Percentiles rank a stretch among this genome's conserved stretches.
phyloP scores from a whole-genome alignment of 371 early-diverging fungal species.

The Coemansia sp. region DNA sequence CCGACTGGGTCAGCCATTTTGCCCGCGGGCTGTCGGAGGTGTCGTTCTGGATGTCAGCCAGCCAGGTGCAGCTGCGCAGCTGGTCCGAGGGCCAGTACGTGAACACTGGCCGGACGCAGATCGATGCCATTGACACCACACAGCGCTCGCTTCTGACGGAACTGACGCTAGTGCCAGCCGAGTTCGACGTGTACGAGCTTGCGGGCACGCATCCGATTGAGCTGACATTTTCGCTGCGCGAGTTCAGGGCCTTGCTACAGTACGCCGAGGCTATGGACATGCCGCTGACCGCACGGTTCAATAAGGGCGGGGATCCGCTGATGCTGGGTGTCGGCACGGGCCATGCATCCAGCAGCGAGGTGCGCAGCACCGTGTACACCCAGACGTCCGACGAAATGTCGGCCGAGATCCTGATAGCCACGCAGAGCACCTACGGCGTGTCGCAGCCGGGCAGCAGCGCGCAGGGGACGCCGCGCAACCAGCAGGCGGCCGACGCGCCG shows the following conservation, averaged over 20 bases:
- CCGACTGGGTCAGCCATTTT: conserved; percentile 61
- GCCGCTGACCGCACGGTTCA: conserved; percentile 49
- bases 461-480: not conserved
- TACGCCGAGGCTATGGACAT: conserved; percentile 51
- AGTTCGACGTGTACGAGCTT: conserved; percentile 51
- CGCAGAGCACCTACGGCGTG: conserved; percentile 24
- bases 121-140: conserved; percentile 19
- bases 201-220: conserved; percentile 30
- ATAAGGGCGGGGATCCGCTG: conserved; percentile 47
- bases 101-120: conserved; percentile 8
- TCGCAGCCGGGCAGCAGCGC: conserved; percentile 6
- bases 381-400: conserved; percentile 19
- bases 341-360: not conserved
- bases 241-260: conserved; percentile 50
- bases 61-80: conserved; percentile 54
- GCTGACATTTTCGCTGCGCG: conserved; percentile 54
- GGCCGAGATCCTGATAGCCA: conserved; percentile 50
- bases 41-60: conserved; percentile 48
- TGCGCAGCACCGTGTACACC: conserved; percentile 3
- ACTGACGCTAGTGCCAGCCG: conserved; percentile 48
- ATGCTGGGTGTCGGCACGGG: conserved; percentile 31
- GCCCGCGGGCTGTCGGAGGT: conserved; percentile 60
- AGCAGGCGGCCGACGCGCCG: not conserved
- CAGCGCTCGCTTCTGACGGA: conserved; percentile 52
- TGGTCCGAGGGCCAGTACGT: conserved; percentile 48